These are phyloP conservation scores for Trichopus zeylanicus DNA, from an alignment of 116 monocot genomes.

Conservation along the genomic window DNA sequence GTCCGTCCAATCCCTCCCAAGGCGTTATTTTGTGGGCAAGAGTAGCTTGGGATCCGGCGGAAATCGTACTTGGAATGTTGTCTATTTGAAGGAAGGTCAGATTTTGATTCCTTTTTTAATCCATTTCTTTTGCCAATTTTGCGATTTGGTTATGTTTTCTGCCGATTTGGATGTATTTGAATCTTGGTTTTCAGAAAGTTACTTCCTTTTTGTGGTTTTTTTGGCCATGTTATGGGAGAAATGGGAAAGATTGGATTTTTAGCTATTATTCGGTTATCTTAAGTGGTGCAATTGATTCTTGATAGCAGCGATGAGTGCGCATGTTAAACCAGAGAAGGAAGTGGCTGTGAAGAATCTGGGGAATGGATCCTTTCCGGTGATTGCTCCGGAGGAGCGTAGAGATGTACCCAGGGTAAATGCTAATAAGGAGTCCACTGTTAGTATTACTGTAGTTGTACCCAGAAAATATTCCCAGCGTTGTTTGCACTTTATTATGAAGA, in stretches of 20 bases:
- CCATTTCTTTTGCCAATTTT: background rate
- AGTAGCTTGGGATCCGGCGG: background rate
- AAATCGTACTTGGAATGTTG: slow-evolving; percentile 7
- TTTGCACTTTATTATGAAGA: slow-evolving; percentile 93
- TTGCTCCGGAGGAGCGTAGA: slow-evolving; percentile 17
- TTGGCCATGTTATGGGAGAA: too few species aligned
- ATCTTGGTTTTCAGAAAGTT: background rate
- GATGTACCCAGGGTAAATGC: slow-evolving; percentile 4
- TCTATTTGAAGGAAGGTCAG: slow-evolving; percentile 26
- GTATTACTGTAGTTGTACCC: slow-evolving; percentile 82
- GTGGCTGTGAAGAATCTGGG: slow-evolving; percentile 23
- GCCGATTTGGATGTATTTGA: background rate
- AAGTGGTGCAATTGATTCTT: background rate
- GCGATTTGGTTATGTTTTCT: background rate
- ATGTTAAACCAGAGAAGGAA: slow-evolving; percentile 6
- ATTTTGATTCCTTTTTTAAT: background rate
- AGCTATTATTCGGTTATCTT: background rate
- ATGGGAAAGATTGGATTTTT: background rate
- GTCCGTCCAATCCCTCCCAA: background rate
- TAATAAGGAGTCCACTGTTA: slow-evolving; percentile 49
- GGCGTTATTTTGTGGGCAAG: slow-evolving; percentile 1
- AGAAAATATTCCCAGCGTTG: slow-evolving; percentile 90
- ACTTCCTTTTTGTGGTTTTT: background rate
- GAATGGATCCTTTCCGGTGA: slow-evolving; percentile 29
- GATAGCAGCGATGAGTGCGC: slow-evolving; percentile 14